Evolutionary conservation across 2,329 filamentous ascomycete species (phyloP).

Genomic region (Chaetomiaceae sp.): DNA sequence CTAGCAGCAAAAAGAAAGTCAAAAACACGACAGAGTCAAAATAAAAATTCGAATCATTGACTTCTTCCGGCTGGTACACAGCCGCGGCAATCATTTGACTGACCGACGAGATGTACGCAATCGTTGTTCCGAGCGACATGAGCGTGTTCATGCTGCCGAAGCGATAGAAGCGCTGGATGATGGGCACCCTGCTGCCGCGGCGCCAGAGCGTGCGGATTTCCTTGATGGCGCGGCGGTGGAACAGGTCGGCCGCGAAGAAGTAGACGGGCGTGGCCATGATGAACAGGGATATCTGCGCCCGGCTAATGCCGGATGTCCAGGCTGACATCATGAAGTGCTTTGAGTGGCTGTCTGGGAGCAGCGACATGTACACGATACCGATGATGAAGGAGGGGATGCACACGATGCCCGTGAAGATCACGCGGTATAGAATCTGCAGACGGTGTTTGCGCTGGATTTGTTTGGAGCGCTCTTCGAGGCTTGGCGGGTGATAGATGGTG

Average conservation of each 20-base stretch:
- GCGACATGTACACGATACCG: slow-evolving; percentile 86
- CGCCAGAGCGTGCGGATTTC: slow-evolving; percentile 77
- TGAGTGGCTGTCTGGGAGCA: slow-evolving; percentile 60
- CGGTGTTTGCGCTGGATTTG: slow-evolving; percentile 68
- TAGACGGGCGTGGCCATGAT: slow-evolving; percentile 82
- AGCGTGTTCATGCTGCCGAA: slow-evolving; percentile 97
- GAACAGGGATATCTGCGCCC: slow-evolving; percentile 74
- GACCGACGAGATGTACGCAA: slow-evolving; percentile 81
- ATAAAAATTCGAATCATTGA: slow-evolving; percentile 59
- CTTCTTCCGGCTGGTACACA: slow-evolving; percentile 35
- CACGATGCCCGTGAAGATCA: slow-evolving; percentile 62
- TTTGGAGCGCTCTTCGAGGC: slow-evolving; percentile 75
- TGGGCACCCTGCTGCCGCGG: slow-evolving; percentile 64
- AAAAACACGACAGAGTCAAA: slow-evolving; percentile 93
- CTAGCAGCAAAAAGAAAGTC: slow-evolving; percentile 76
- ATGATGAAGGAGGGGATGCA: slow-evolving; percentile 82
- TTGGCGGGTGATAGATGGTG: slow-evolving; percentile 73
- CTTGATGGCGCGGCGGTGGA: slow-evolving; percentile 74
- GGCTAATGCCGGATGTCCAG: slow-evolving; percentile 67
- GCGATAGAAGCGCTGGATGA: slow-evolving; percentile 75
- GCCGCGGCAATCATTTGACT: slow-evolving; percentile 67
- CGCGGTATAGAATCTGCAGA: slow-evolving; percentile 62
- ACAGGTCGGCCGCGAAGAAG: slow-evolving; percentile 79
- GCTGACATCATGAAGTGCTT: slow-evolving; percentile 66
- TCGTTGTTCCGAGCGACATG: slow-evolving; percentile 80